Evolutionary conservation across 2,329 filamentous ascomycete species (phyloP).

Genomic region (Aspergillus fijiensis): DNA sequence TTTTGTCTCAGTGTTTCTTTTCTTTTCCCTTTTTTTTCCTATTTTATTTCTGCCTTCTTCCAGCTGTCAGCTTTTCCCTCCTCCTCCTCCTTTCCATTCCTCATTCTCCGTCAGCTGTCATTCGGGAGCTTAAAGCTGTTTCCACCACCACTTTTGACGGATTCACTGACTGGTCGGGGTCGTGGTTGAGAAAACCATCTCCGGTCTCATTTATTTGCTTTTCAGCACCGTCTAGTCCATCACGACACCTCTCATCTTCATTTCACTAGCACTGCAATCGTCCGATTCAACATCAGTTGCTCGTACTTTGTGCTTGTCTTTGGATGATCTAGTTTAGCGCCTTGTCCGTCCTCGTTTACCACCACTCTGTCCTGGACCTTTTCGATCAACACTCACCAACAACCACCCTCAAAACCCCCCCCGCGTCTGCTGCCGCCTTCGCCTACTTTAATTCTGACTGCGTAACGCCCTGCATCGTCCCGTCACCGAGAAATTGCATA

Average conservation of each 20-base stretch:
- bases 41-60: conserved; percentile 3
- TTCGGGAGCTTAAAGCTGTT: conserved; percentile 2
- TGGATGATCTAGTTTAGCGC: conserved; percentile 12
- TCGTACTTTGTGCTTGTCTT: conserved; percentile 1
- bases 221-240: conserved; percentile 3
- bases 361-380: conserved; percentile 16
- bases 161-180: conserved; percentile 6
- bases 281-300: neutral
- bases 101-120: neutral
- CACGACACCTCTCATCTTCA: neutral
- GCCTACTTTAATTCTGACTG: conserved; percentile 24
- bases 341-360: conserved; percentile 21
- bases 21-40: conserved; percentile 3
- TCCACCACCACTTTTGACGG: conserved; percentile 1
- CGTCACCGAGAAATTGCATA: conserved; percentile 23
- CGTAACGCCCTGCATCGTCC: conserved; percentile 27
- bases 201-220: conserved; percentile 8
- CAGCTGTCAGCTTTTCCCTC: neutral
- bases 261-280: conserved; percentile 3
- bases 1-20: conserved; percentile 20
- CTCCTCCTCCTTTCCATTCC: neutral
- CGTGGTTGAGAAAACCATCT: conserved; percentile 9
- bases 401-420: neutral
- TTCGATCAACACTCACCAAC: conserved; percentile 10
- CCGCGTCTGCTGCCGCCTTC: conserved; percentile 28